These are phyloP conservation scores for Salix dunnii DNA, from an alignment of 345 rosid genomes.

Conservation along the genomic window DNA sequence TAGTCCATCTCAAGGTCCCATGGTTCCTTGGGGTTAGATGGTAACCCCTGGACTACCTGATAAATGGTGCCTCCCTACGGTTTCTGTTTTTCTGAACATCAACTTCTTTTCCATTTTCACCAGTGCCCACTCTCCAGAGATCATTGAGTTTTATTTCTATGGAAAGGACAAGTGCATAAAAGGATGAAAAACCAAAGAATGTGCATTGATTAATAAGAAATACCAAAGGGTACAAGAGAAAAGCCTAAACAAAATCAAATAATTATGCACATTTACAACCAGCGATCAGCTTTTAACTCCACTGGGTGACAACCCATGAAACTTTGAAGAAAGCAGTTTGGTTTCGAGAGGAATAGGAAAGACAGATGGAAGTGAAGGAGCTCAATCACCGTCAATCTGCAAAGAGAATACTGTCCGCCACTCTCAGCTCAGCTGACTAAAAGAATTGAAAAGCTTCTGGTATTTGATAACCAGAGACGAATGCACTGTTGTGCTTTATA, in stretches of 20 bases:
- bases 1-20: slow-evolving; percentile 95
- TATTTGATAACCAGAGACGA: too few species aligned
- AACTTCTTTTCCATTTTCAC: slow-evolving; percentile 90
- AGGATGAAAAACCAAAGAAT: slow-evolving; percentile 21
- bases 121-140: slow-evolving; percentile 71
- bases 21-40: slow-evolving; percentile 85
- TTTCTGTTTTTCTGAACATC: slow-evolving; percentile 78
- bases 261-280: neutral
- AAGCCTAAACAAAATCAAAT: neutral
- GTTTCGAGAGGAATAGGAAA: neutral
- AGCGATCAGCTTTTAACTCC: neutral
- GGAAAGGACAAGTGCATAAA: slow-evolving; percentile 34
- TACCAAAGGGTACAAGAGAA: neutral
- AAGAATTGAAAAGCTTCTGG: too few species aligned
- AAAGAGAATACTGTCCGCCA: neutral
- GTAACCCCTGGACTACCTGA: slow-evolving; percentile 50
- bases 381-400: neutral
- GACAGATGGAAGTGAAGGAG: neutral
- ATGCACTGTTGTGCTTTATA: too few species aligned
- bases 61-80: slow-evolving; percentile 68
- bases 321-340: neutral
- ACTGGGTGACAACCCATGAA: neutral
- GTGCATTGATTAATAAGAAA: slow-evolving; percentile 5
- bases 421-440: slow-evolving; percentile 3
- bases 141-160: slow-evolving; percentile 62